These are phyloP conservation scores for Ceratocystiopsis sp. DNA, from an alignment of 2,329 filamentous ascomycete genomes.

Conservation along the genomic window DNA sequence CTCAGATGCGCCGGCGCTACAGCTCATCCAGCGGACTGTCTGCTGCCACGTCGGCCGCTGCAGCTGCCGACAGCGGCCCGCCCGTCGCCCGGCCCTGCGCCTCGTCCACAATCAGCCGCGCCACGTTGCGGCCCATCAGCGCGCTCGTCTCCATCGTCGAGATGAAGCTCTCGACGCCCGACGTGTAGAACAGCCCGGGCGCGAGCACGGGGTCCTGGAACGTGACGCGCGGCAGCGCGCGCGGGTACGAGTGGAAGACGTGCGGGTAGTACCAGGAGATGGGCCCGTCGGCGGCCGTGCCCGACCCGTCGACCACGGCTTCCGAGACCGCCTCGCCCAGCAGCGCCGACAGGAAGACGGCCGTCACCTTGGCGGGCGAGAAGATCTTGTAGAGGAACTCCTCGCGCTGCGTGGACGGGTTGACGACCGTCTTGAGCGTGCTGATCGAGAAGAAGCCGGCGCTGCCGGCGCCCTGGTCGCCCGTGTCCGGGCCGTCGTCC, in stretches of 20 bases:
- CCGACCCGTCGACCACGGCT: slow-evolving; percentile 18
- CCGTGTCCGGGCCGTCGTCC: slow-evolving; percentile 32
- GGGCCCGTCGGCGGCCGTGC: slow-evolving; percentile 15
- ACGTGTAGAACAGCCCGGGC: slow-evolving; percentile 51
- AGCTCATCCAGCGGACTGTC: slow-evolving; percentile 3
- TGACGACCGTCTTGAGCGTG: slow-evolving; percentile 46
- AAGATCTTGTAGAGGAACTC: slow-evolving; percentile 53
- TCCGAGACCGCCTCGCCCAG: slow-evolving; percentile 31
- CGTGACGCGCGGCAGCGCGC: slow-evolving; percentile 64
- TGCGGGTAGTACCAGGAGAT: slow-evolving; percentile 67
- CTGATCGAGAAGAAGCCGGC: slow-evolving; percentile 78
- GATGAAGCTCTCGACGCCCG: slow-evolving; percentile 80
- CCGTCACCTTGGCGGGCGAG: slow-evolving; percentile 34
- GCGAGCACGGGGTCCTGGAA: slow-evolving; percentile 69
- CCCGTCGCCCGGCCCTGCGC: slow-evolving; percentile 7
- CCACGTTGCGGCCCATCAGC: slow-evolving; percentile 77
- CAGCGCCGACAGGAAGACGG: slow-evolving; percentile 34
- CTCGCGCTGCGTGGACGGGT: slow-evolving; percentile 34
- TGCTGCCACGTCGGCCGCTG: too few species aligned
- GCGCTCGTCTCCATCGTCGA: slow-evolving; percentile 96
- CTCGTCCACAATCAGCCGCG: slow-evolving; percentile 49
- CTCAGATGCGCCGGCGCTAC: too few species aligned
- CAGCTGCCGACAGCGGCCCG: neutral
- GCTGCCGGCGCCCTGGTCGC: slow-evolving; percentile 46
- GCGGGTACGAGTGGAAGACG: slow-evolving; percentile 71